Percentiles rank a stretch among this genome's conserved stretches.
Evolutionary conservation across 306 rosid genomes (phyloP).

Genomic region (Echinosophora koreensis): DNA sequence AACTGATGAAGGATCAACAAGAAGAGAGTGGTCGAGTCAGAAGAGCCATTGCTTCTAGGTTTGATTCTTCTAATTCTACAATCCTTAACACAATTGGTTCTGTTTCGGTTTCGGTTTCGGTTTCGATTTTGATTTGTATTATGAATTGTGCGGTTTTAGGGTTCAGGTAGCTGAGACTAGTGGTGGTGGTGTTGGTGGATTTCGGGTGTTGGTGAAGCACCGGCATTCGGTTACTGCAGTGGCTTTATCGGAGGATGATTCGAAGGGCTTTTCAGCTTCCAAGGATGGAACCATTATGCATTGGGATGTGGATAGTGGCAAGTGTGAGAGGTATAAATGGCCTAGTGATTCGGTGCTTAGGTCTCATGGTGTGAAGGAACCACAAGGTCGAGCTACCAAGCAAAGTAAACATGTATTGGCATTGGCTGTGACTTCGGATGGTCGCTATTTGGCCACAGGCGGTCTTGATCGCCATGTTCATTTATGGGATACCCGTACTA

Average conservation of each 20-base stretch:
- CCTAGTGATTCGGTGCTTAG: conserved; percentile 70
- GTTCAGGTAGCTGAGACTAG: conserved; percentile 62
- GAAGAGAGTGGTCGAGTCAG: conserved; percentile 89
- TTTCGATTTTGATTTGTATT: background rate
- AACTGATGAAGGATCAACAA: conserved; percentile 75
- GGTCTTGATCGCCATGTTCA: conserved; percentile 97
- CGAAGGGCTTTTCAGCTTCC: conserved; percentile 90
- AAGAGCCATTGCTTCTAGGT: conserved; percentile 80
- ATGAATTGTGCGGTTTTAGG: conserved; percentile 51
- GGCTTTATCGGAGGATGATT: conserved; percentile 83
- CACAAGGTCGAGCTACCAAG: conserved; percentile 75
- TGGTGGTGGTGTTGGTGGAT: conserved; percentile 70
- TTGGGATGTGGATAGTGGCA: conserved; percentile 92
- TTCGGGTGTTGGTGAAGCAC: conserved; percentile 74
- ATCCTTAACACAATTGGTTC: background rate
- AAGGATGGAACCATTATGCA: conserved; percentile 87
- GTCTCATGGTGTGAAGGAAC: conserved; percentile 85
- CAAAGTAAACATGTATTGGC: conserved; percentile 77
- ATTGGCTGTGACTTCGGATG: conserved; percentile 87
- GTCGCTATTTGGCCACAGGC: conserved; percentile 88
- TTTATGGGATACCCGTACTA: conserved; percentile 93
- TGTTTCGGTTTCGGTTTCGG: background rate
- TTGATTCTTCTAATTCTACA: background rate
- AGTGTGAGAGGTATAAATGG: conserved; percentile 80
- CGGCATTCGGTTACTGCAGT: conserved; percentile 81